Base-by-base conservation (phyloP, 2,329 filamentous ascomycete genomes). In the Macrophomina phaseolina region DNA sequence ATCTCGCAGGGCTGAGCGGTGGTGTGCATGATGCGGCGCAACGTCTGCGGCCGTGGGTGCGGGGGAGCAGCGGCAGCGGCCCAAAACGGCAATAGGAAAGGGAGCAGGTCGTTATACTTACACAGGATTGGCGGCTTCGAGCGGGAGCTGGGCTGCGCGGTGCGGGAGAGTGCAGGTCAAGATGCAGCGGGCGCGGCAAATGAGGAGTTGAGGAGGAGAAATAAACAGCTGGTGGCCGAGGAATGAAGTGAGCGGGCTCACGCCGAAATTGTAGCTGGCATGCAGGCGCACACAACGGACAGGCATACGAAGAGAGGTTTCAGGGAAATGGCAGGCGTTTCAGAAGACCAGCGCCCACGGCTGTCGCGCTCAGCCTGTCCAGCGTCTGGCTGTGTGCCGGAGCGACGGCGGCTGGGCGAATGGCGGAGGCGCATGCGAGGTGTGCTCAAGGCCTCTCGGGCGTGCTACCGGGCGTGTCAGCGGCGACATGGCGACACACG, bases 301-400 rank as follows among this genome's bases (percentile, higher is more conserved):
- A 38, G 58, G 58, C 45, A 49, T 49, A 62, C 58, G 58, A 38
- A 23, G 30, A 38, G 58, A 62, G 58, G 58, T 62, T 62, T 62
- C 58, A 62, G 58, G 34, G 64, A 66, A 46, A 66, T 66, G n/a
- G 64, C 53, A 34, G 46, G 28, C 38, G 64, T 66, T 66, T 66
- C 64, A 66, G 46, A 40, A 51, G 23, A 30, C n/a, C 34, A 52
- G 60, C 36, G 60, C 36, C 32, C n/a, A 30, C 61, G 23, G 23
- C 34, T 36, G 28, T 18, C 48, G 46, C 46, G 60, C 60, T 2
- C 30, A 12, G 28, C 32, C 56, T 40, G 40, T 36, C 56, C 23
- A 38, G 36, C 56, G 18, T 49, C 30, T 48, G 45, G 36, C 28
- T 49, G 32, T 48, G n/a, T 9, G 23, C 38, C 18, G 32, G 23